Base-by-base conservation (phyloP, 2,329 filamentous ascomycete species). In the Clarireedia sp. region DNA sequence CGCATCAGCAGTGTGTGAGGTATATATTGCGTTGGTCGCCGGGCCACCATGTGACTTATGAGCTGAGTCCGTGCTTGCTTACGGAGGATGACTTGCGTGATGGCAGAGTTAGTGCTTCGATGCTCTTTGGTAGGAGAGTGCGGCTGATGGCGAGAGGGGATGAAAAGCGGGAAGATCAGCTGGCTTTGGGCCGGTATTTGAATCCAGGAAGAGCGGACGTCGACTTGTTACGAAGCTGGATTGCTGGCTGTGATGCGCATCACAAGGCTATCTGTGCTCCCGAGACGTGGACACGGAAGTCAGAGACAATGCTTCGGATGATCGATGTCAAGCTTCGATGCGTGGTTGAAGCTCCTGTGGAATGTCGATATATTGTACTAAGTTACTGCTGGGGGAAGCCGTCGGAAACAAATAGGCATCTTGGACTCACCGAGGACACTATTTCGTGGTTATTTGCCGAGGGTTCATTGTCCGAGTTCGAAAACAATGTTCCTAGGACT, bases 401-500 rank as follows among this genome's bases (percentile, higher is more conserved):
- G 9, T 50, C 48, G 14, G 48, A 50, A 40, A 40, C 36, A 17
- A 50, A 50, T n/a, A 37, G 29, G 48, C 48, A 50, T 7, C 33
- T 50, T 24, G 38, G 24, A 29, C 48, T 50, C 23, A 38, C 36
- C 8, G 48, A 50, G 7, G 21, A 24, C n/a, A 50, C 48, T 26
- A 24, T 24, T 41, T 19, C 26, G 14, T 50, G 48, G 48, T 21
- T 50, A 9, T 50, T n/a, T 26, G 9, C 33, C 2, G 37, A 50
- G 21, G 37, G 19, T 14, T 50, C 45, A 16, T 37, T 51, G 17
- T 45, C 40, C 3, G 17, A 51, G 8, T 12, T 14, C 14, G 10
- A 43, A 54, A 7, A 49, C 57, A 36, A 50, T 54, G 29, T 33
- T 33, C 50, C 59, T 9, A 49, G 23, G 44, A 55, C 45, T 1